Evolutionary conservation across 2,329 filamentous ascomycete species (phyloP).

Genomic region (Phaeosphaeria sp.): DNA sequence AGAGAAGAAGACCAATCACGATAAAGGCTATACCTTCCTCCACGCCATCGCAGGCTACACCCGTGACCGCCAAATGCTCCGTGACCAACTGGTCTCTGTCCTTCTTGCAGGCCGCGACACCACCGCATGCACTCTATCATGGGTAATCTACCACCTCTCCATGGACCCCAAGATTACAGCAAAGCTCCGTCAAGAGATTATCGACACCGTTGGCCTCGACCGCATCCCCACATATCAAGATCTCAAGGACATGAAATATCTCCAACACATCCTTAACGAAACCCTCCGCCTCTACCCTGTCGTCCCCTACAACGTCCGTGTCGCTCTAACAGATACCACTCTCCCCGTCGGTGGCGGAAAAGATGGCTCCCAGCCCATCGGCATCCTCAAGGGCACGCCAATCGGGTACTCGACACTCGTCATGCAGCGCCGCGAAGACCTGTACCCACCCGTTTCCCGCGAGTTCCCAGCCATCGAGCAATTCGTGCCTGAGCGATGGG

Average conservation of each 20-base stretch:
- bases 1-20: slow-evolving; percentile 73
- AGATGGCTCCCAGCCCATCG: slow-evolving; percentile 54
- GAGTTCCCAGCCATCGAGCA: slow-evolving; percentile 50
- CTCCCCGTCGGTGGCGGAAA: slow-evolving; percentile 57
- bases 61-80: slow-evolving; percentile 69
- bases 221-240: slow-evolving; percentile 73
- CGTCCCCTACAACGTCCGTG: slow-evolving; percentile 58
- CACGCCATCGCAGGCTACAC: slow-evolving; percentile 85
- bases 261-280: slow-evolving; percentile 45
- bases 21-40: slow-evolving; percentile 80
- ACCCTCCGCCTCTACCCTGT: slow-evolving; percentile 56
- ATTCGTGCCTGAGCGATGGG: slow-evolving; percentile 60
- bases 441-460: slow-evolving; percentile 52
- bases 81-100: slow-evolving; percentile 77
- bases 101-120: slow-evolving; percentile 88
- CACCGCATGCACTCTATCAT: slow-evolving; percentile 80
- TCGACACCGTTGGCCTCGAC: slow-evolving; percentile 68
- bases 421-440: slow-evolving; percentile 57
- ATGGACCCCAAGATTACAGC: slow-evolving; percentile 70
- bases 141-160: slow-evolving; percentile 82
- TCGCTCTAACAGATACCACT: slow-evolving; percentile 56
- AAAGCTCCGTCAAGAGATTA: slow-evolving; percentile 77
- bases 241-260: slow-evolving; percentile 87
- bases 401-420: slow-evolving; percentile 56
- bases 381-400: slow-evolving; percentile 52